Conservation (phyloP, 1,284 basidiomycete genomes). For the Austroboletus niveus region DNA sequence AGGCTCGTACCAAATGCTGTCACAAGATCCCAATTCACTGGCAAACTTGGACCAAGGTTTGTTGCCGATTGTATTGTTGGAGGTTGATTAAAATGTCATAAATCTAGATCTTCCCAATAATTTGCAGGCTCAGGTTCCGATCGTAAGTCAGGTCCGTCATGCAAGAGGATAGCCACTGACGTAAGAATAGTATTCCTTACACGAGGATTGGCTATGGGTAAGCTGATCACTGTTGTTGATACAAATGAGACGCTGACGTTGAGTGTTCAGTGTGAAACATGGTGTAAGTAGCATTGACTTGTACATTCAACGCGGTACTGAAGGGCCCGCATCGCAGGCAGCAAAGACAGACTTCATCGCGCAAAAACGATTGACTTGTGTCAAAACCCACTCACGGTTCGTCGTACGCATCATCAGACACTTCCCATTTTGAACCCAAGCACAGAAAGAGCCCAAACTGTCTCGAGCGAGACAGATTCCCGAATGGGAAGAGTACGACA, state of each 20-base stretch:
- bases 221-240: slow-evolving; percentile 25
- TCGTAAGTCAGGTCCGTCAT: slow-evolving; percentile 50
- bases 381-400: slow-evolving; percentile 86
- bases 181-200: slow-evolving; percentile 67
- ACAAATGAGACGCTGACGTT: slow-evolving; percentile 9
- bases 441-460: slow-evolving; percentile 93
- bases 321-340: slow-evolving; percentile 42
- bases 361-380: slow-evolving; percentile 93
- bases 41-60: slow-evolving; percentile 93
- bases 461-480: slow-evolving; percentile 91
- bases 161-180: slow-evolving; percentile 2
- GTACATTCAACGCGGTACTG: not conserved
- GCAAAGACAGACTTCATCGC: slow-evolving; percentile 75
- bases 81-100: not conserved
- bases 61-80: slow-evolving; percentile 2
- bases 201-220: slow-evolving; percentile 93
- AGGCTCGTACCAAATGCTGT: slow-evolving; percentile 89
- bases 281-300: slow-evolving; percentile 59
- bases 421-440: not conserved
- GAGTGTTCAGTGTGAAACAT: slow-evolving; percentile 70
- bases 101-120: slow-evolving; percentile 86
- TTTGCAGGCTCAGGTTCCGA: slow-evolving; percentile 83
- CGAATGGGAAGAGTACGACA: slow-evolving; percentile 94
- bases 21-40: slow-evolving; percentile 90
- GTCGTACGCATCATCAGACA: slow-evolving; percentile 27